Conservation (phyloP, 257 asterid species). For the Lithospermum erythrorhizon region DNA sequence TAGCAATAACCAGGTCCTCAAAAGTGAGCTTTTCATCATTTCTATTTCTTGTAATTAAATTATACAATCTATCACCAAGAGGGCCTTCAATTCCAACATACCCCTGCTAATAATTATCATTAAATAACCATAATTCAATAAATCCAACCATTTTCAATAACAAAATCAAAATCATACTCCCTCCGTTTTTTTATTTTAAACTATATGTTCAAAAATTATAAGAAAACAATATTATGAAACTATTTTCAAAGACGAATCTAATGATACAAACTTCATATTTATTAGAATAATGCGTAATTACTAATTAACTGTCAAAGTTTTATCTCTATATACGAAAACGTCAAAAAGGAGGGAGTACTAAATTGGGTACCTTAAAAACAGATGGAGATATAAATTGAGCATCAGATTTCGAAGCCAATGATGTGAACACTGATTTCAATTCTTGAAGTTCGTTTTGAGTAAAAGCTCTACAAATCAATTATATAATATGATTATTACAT, state of each 20-base stretch:
- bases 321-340: no score
- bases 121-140: background rate
- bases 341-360: no score
- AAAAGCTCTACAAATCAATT: slow-evolving; percentile 48
- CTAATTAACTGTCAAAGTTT: no score
- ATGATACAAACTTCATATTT: no score
- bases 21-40: slow-evolving; percentile 61
- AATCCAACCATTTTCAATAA: background rate
- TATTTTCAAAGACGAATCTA: no score
- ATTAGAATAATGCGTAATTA: no score
- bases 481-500: background rate
- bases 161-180: no score
- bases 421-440: slow-evolving; percentile 46
- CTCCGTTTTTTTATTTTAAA: no score
- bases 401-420: slow-evolving; percentile 62
- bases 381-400: slow-evolving; percentile 38
- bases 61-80: slow-evolving; percentile 66
- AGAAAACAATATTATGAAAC: no score
- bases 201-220: no score
- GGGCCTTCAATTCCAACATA: slow-evolving; percentile 68
- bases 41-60: slow-evolving; percentile 64
- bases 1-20: slow-evolving; percentile 84
- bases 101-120: slow-evolving; percentile 23
- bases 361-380: slow-evolving; percentile 59
- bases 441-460: slow-evolving; percentile 51